These are phyloP conservation scores for Hibiscus syriacus DNA, from an alignment of 345 rosid genomes.

Conservation along the genomic window DNA sequence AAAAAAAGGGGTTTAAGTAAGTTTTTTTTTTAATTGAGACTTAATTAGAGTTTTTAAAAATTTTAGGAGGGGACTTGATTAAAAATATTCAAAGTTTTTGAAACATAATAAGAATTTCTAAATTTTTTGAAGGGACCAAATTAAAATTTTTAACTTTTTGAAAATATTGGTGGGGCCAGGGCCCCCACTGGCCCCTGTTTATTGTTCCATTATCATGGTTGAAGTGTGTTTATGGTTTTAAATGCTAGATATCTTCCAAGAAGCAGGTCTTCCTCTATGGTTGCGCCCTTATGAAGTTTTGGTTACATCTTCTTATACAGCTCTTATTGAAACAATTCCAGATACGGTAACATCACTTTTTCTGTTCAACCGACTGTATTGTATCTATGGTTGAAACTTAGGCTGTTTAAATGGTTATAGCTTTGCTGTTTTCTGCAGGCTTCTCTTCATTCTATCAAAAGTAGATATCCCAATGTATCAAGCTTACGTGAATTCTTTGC, in stretches of 20 bases:
- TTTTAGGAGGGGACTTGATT: too few species aligned
- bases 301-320: conserved; percentile 95
- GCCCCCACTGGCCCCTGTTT: too few species aligned
- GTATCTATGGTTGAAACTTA: background rate
- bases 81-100: too few species aligned
- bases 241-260: conserved; percentile 87
- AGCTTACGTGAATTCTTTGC: conserved; percentile 90
- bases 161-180: too few species aligned
- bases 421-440: conserved; percentile 49
- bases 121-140: too few species aligned
- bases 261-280: conserved; percentile 99
- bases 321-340: conserved; percentile 96
- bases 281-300: conserved; percentile 93
- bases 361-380: conserved; percentile 5
- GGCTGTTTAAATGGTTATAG: conserved; percentile 11
- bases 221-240: conserved; percentile 11
- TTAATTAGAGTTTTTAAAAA: too few species aligned
- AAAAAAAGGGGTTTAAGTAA: too few species aligned
- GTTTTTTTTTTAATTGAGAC: too few species aligned
- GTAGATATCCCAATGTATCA: conserved; percentile 75
- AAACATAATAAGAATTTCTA: too few species aligned
- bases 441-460: conserved; percentile 92
- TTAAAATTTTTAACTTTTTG: too few species aligned
- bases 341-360: conserved; percentile 64
- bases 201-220: background rate